Base-by-base conservation (phyloP, 2,329 filamentous ascomycete genomes). In the Lithohypha guttulata region DNA sequence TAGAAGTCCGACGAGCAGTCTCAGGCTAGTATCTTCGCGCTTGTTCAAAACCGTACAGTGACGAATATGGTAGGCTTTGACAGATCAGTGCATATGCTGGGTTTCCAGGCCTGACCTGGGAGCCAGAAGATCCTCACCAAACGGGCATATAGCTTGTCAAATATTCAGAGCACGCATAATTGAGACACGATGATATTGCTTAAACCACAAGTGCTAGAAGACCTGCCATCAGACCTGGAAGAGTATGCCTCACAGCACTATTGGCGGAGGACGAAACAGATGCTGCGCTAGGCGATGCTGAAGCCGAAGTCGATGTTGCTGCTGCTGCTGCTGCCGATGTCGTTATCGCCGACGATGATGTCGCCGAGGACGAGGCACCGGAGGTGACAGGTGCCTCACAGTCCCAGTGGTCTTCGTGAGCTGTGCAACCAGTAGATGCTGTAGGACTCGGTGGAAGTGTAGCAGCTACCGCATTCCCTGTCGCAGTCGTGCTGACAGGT, bases 341-440 rank as follows among this genome's bases (percentile, higher is more conserved):
- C 5, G 29, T 15, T 6, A 11, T 19, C 3, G 29, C 5, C 10
- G 29, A n/a, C 6, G 29, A 20, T 4, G 27, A n/a, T 10, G 15
- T 30, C 27, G 27, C 7, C 27, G 27, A 6, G 17, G 27, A 6
- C 17, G 6, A 11, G 27, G 27, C 27, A 29, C 7, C 7, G 7
- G 27, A 6, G 17, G 31, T 34, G 8, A 11, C 9, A 6, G 47
- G 49, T 6, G 45, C 49, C 28, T 53, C 51, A 9, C 51, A 53
- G 37, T 53, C 44, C 49, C 49, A 51, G 19, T 51, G 51, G 14
- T 53, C 49, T 6, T 41, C 43, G 21, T 53, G 49, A 0, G 48
- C 42, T 28, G 47, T 38, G 17, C 50, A 53, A 2, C 46, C 48
- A 8, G 31, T 22, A 28, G 47, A 51, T 11, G 34, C 44, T 31